Evolutionary conservation across 2,329 filamentous ascomycete genomes (phyloP).

Genomic region (Fusarium sp.): DNA sequence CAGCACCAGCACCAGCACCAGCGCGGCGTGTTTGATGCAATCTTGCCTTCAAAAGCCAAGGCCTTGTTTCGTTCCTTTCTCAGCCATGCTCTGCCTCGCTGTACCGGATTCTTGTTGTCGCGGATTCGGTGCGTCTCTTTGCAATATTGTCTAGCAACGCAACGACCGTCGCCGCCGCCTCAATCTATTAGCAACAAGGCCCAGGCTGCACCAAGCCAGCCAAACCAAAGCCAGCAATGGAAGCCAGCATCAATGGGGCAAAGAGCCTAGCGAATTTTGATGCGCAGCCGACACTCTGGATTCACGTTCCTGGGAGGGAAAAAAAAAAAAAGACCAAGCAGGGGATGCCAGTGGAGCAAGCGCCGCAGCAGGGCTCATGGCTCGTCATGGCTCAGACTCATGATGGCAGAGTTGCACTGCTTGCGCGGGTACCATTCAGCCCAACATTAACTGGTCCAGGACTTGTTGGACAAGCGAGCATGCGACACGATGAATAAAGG

Average conservation of each 20-base stretch:
- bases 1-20: too few relatives aligned
- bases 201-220: constrained; percentile 18
- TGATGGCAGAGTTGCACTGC: constrained; percentile 31
- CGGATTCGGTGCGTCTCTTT: constrained; percentile 8
- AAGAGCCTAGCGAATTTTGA: constrained; percentile 26
- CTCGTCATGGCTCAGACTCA: constrained; percentile 31
- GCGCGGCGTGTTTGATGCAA: neutral
- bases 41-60: constrained; percentile 14
- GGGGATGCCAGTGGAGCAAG: constrained; percentile 38
- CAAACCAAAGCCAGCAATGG: constrained; percentile 26
- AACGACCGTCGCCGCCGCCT: constrained; percentile 31
- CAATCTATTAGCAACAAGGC: constrained; percentile 33
- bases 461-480: constrained; percentile 27
- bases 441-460: neutral
- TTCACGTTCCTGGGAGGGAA: constrained; percentile 41
- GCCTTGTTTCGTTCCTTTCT: constrained; percentile 15
- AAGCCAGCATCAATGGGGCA: constrained; percentile 19
- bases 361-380: constrained; percentile 29
- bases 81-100: neutral
- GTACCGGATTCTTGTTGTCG: neutral
- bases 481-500: constrained; percentile 11
- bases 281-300: constrained; percentile 29
- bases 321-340: constrained; percentile 38
- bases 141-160: constrained; percentile 18
- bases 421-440: constrained; percentile 17